A percentile compares a stretch with the other conserved stretches of the same genome.
These are phyloP conservation scores for Calonectria pseudoturangicola DNA, from an alignment of 2,329 filamentous ascomycete species.

Conservation along the genomic window DNA sequence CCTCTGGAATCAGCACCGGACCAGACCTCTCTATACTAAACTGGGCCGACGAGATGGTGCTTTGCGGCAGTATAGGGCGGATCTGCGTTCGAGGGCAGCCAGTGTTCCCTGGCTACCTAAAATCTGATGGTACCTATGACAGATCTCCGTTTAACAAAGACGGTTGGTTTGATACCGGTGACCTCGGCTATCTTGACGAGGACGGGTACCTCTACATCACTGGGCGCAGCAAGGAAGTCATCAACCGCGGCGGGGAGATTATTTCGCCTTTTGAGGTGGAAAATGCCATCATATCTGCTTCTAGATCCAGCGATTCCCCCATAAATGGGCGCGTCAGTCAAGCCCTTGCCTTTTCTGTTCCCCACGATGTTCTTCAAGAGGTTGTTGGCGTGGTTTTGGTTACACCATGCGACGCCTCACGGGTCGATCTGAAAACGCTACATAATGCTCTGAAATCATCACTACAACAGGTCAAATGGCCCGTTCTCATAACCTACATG, in stretches of 20 bases:
- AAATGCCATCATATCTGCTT: conserved; percentile 70
- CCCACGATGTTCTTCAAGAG: conserved; percentile 73
- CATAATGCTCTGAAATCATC: conserved; percentile 67
- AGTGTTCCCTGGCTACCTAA: conserved; percentile 70
- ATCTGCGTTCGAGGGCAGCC: conserved; percentile 72
- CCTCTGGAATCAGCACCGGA: conserved; percentile 71
- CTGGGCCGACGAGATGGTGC: conserved; percentile 58
- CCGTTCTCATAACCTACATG: conserved; percentile 72
- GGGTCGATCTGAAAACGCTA: conserved; percentile 68
- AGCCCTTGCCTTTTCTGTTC: conserved; percentile 71
- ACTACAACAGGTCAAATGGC: conserved; percentile 73
- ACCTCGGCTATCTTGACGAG: conserved; percentile 70
- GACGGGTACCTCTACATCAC: conserved; percentile 73
- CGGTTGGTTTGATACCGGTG: conserved; percentile 74
- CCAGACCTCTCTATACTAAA: conserved; percentile 71
- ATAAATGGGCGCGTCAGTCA: conserved; percentile 68
- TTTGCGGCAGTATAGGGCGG: conserved; percentile 63
- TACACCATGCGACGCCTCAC: conserved; percentile 63
- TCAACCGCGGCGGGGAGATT: conserved; percentile 75
- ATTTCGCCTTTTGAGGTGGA: conserved; percentile 77
- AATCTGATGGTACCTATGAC: conserved; percentile 64
- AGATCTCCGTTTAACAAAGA: conserved; percentile 66
- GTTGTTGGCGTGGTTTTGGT: conserved; percentile 73
- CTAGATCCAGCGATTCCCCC: conserved; percentile 63
- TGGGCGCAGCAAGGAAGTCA: conserved; percentile 73